These are phyloP conservation scores for Aspergillus sojae DNA, from an alignment of 2,329 filamentous ascomycete genomes.

Conservation along the genomic window DNA sequence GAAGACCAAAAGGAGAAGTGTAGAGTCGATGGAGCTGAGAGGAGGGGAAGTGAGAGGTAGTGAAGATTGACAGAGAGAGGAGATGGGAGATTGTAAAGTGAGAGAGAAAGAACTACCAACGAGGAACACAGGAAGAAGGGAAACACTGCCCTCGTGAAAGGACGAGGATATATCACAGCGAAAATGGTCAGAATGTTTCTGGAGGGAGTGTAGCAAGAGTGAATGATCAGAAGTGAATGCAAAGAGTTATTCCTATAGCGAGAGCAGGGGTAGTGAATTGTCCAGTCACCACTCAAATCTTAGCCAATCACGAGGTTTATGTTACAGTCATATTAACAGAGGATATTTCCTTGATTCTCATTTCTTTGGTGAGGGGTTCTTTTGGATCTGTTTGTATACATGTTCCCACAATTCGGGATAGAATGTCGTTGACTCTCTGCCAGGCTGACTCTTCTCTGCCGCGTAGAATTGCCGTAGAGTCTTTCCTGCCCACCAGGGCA, in stretches of 20 bases:
- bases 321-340: constrained; percentile 5
- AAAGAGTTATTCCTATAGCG: neutral
- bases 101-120: constrained; percentile 4
- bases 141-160: neutral
- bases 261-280: constrained; percentile 1
- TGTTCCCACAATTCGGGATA: constrained; percentile 48
- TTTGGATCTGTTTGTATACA: constrained; percentile 45
- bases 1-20: neutral
- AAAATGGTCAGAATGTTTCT: neutral
- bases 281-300: neutral
- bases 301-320: neutral
- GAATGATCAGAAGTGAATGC: neutral
- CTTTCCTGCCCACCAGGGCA: constrained; percentile 42
- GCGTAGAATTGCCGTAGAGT: constrained; percentile 44
- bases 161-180: neutral
- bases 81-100: constrained; percentile 5
- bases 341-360: constrained; percentile 6
- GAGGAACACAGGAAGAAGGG: constrained; percentile 4
- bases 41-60: neutral
- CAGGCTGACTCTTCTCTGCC: constrained; percentile 39
- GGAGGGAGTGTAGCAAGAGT: neutral
- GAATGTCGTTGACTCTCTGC: constrained; percentile 40
- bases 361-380: constrained; percentile 16
- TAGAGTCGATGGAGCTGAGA: neutral
- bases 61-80: neutral